Evolutionary conservation across 1,139 yeast species (phyloP), one percentile per base, ranked within the genome.

Genomic region (Saccharomyces pastorianus): DNA sequence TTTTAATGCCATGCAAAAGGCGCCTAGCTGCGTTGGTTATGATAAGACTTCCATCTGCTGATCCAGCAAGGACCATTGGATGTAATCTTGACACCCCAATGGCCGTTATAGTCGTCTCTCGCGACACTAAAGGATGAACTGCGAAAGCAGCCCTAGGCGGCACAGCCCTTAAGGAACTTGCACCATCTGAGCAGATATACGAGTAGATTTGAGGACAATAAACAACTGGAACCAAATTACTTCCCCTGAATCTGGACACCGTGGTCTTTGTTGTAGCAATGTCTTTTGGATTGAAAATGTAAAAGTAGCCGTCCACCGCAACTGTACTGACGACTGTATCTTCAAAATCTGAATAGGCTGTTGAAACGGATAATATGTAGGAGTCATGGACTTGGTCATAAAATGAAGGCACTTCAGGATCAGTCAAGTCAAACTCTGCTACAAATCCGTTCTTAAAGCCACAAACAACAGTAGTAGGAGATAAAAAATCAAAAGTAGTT

Each of bases 381-480:
- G 83, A 76, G 11, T 79, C 79, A 31, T 81, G 78, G 1, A 83
- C 63, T 14, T 78, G 76, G 27, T 65, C 61, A 32, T 73, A 64
- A 48, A 71, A 84, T 0, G 84, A 79, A 0, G 90, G 90, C 1
- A 64, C 55, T n/a, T 46, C 41, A 6, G 53, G 50, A 3, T 70
- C 67, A 1, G 63, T 53, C 1, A 85, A 64, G 29, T 78, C 74
- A 61, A 79, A 84, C 63, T 87, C 95, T 0, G 84, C 84, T 6
- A 89, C 69, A 41, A 74, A 74, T 0, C 97, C 97, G 55, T 81
- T 80, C 0, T 76, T 70, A 6, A 84, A 77, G 0, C 96, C 96
- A 32, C 83, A 81, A 0, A 85, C 64, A 1, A 89, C 63, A 7
- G 71, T 73, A 2, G 76, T 72, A 4, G 74, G 64, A 4, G 81